A percentile compares a stretch with the other conserved stretches of the same genome.
Conservation (phyloP, 345 rosid species). For the Luvunga scandens region DNA sequence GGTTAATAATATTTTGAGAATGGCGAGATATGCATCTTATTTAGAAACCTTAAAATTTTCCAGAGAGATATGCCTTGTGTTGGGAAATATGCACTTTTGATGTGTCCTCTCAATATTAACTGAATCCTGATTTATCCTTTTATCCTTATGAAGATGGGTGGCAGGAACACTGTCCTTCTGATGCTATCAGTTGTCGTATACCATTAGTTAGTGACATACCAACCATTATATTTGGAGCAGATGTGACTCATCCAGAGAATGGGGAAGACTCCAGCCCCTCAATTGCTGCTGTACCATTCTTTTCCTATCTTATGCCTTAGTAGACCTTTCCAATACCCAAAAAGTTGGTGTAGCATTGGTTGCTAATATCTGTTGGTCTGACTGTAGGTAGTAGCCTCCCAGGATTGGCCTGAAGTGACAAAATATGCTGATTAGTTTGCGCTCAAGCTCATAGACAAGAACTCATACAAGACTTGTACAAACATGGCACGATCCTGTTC, state of each 20-base stretch:
- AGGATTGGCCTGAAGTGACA: conserved; percentile 99
- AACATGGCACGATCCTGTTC: conserved; percentile 99
- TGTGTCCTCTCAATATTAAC: background rate
- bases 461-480: conserved; percentile 95
- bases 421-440: conserved; percentile 94
- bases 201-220: conserved; percentile 98
- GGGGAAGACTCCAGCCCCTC: conserved; percentile 99
- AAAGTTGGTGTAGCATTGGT: background rate
- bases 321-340: background rate
- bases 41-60: background rate
- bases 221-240: conserved; percentile 97
- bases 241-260: conserved; percentile 98
- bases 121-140: background rate
- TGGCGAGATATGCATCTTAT: background rate
- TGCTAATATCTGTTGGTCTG: conserved; percentile 18
- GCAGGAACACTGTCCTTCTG: conserved; percentile 93
- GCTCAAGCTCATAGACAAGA: conserved; percentile 99
- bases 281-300: conserved; percentile 76
- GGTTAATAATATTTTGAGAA: background rate
- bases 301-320: conserved; percentile 1
- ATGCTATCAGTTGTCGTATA: conserved; percentile 95
- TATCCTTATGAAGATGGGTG: conserved; percentile 79
- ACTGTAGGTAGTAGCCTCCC: conserved; percentile 94
- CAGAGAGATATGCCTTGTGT: background rate
- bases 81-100: background rate